Percentiles rank a stretch among this genome's conserved stretches.
Conservation (phyloP, 257 asterid genomes). For the Fraxinus americana region DNA sequence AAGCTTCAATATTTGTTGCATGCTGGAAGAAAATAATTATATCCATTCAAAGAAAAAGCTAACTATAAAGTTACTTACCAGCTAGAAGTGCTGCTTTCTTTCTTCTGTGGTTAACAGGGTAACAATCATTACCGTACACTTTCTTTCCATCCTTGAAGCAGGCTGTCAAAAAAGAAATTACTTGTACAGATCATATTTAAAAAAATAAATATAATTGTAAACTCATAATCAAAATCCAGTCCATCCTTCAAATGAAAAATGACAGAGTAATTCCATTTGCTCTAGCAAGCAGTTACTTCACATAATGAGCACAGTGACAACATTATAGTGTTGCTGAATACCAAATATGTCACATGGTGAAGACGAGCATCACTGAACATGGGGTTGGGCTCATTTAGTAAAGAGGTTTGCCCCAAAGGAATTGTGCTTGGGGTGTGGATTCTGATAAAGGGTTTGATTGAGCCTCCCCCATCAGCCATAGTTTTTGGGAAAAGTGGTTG, state of each 20-base stretch:
- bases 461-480: background rate
- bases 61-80: conserved; percentile 35
- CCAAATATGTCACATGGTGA: background rate
- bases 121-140: conserved; percentile 50
- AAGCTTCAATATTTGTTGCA: background rate
- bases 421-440: no score
- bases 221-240: background rate
- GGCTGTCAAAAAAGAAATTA: conserved; percentile 37
- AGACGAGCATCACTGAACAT: background rate
- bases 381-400: background rate
- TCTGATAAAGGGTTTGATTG: background rate
- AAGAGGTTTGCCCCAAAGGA: no score
- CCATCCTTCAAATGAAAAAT: background rate
- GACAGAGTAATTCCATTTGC: background rate
- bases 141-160: conserved; percentile 63
- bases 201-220: background rate
- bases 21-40: background rate
- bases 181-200: background rate
- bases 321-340: background rate
- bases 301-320: background rate
- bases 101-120: conserved; percentile 35
- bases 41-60: background rate
- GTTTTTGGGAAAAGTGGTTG: background rate
- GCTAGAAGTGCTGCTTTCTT: conserved; percentile 51
- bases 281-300: conserved; percentile 1